Evolutionary conservation across 1,284 basidiomycete species (phyloP).

Genomic region (Porodaedalea pini): DNA sequence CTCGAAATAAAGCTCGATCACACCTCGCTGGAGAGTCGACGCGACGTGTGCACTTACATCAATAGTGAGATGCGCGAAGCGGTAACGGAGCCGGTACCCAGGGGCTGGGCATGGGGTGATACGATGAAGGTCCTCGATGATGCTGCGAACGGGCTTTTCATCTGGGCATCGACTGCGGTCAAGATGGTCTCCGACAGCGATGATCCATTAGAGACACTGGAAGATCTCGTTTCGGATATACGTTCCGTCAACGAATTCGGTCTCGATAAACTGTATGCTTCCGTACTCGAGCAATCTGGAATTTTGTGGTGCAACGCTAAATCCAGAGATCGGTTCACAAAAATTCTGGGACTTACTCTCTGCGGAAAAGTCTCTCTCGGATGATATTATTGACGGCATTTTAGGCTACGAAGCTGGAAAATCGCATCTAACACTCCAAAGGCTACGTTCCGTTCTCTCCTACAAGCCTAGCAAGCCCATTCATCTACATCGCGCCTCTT

Average conservation of each 20-base stretch:
- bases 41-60: background rate
- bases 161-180: conserved; percentile 3
- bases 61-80: background rate
- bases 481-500: background rate
- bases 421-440: no score
- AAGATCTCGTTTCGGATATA: background rate
- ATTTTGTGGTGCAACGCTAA: background rate
- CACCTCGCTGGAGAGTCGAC: background rate
- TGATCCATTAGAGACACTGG: background rate
- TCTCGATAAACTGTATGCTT: background rate
- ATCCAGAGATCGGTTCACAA: background rate
- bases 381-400: background rate
- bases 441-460: no score
- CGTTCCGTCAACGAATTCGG: no score
- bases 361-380: background rate
- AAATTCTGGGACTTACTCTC: background rate
- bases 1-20: background rate
- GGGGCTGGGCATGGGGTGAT: background rate
- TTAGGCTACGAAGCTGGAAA: background rate
- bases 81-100: background rate
- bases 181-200: background rate
- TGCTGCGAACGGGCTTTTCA: background rate
- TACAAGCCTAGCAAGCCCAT: background rate
- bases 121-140: background rate
- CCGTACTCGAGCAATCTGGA: background rate